These are phyloP conservation scores for Yamadazyma friedrichii DNA, from an alignment of 1,139 yeast species.

Conservation along the genomic window DNA sequence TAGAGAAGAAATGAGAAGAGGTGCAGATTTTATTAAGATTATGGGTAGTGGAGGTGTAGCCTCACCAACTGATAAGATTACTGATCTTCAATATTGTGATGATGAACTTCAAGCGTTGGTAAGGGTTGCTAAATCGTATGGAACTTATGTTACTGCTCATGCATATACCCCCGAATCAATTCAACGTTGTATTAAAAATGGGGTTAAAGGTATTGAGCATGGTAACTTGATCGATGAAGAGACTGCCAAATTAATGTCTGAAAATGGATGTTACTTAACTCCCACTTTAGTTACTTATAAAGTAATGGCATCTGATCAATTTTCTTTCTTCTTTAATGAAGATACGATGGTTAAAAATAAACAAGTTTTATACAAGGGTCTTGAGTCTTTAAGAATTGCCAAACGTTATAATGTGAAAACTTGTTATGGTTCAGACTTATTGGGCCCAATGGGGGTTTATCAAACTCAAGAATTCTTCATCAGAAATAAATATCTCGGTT, in stretches of 20 bases:
- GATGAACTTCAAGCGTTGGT: constrained; percentile 22
- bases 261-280: constrained; percentile 19
- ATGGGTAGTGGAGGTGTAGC: constrained; percentile 17
- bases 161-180: constrained; percentile 21
- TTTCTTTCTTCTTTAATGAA: constrained; percentile 15
- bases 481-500: constrained; percentile 16
- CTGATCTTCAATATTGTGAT: constrained; percentile 19
- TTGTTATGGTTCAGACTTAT: constrained; percentile 22
- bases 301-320: constrained; percentile 23
- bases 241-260: constrained; percentile 19
- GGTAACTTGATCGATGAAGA: constrained; percentile 22
- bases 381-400: constrained; percentile 17
- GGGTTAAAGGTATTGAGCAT: constrained; percentile 24
- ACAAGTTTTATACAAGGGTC: constrained; percentile 19
- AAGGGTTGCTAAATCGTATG: constrained; percentile 20
- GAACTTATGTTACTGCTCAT: constrained; percentile 24
- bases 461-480: constrained; percentile 23
- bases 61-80: constrained; percentile 14
- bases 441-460: constrained; percentile 20
- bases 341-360: constrained; percentile 17
- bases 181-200: constrained; percentile 18
- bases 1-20: constrained; percentile 21
- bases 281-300: constrained; percentile 24
- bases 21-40: constrained; percentile 19
- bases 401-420: constrained; percentile 18